A percentile compares a stretch with the other conserved stretches of the same genome.
Evolutionary conservation across 768 basidiomycete genomes (phyloP).

Genomic region (Lactifluus hygrophoroides): DNA sequence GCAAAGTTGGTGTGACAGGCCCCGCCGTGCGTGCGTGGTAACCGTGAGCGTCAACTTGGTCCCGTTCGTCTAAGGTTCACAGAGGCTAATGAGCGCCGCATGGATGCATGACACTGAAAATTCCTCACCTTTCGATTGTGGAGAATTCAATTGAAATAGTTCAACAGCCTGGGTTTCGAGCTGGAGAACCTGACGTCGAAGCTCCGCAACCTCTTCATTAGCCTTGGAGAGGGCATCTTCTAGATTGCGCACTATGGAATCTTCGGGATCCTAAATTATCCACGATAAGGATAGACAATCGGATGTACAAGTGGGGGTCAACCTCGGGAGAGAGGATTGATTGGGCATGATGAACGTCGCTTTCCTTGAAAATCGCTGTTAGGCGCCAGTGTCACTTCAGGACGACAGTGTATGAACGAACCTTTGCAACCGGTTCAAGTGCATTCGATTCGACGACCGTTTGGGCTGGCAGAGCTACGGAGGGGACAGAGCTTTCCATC

Average conservation of each 20-base stretch:
- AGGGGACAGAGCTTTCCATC: not conserved
- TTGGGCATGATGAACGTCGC: not conserved
- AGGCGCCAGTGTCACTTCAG: not conserved
- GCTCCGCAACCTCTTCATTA: slow-evolving; percentile 12
- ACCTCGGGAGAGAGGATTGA: slow-evolving; percentile 3
- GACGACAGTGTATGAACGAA: not conserved
- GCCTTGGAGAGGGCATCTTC: slow-evolving; percentile 12
- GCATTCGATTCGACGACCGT: not conserved
- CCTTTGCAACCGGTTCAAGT: not conserved
- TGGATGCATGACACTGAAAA: not conserved
- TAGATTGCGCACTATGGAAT: slow-evolving; percentile 2
- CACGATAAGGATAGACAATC: not conserved
- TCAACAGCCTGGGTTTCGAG: not conserved
- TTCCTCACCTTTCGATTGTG: not conserved
- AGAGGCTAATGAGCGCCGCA: not conserved
- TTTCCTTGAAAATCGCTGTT: not conserved
- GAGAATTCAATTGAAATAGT: not conserved
- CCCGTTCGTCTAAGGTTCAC: not conserved
- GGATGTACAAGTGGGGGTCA: not conserved
- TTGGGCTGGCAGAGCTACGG: not conserved
- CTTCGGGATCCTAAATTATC: not conserved
- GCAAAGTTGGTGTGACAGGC: not conserved
- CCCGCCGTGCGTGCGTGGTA: not conserved
- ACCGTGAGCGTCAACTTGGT: not conserved
- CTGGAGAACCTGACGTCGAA: slow-evolving; percentile 1